Evolutionary conservation across 768 basidiomycete genomes (phyloP).

Genomic region (Candolleomyces aberdarensis): DNA sequence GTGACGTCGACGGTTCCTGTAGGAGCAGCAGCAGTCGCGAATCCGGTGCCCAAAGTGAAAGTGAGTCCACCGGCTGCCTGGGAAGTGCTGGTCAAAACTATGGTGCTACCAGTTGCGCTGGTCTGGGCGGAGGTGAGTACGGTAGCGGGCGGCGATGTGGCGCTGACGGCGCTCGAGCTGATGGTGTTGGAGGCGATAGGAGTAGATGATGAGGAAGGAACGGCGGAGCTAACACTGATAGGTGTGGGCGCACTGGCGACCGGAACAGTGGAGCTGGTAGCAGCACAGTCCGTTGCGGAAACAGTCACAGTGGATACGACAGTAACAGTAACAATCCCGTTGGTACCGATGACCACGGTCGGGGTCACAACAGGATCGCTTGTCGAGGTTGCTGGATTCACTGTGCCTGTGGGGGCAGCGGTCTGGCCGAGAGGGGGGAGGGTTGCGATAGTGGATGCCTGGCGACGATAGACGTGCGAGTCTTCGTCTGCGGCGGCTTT

Average conservation of each 20-base stretch:
- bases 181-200: neutral
- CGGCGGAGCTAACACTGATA: slow-evolving; percentile 2
- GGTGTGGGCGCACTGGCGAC: neutral
- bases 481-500: neutral
- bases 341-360: slow-evolving; percentile 27
- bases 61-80: too few species aligned
- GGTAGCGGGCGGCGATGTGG: neutral
- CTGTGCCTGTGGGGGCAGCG: neutral
- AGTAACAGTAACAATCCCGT: slow-evolving; percentile 35
- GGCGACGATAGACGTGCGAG: slow-evolving; percentile 9
- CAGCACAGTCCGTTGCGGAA: slow-evolving; percentile 5
- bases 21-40: too few species aligned
- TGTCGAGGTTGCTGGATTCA: neutral
- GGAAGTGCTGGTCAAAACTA: too few species aligned
- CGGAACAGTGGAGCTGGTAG: slow-evolving; percentile 3
- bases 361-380: slow-evolving; percentile 15
- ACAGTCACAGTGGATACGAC: slow-evolving; percentile 13
- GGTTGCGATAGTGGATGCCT: slow-evolving; percentile 16
- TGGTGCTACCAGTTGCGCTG: too few species aligned
- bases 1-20: too few species aligned
- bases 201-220: neutral
- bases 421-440: slow-evolving; percentile 10
- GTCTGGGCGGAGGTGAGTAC: neutral
- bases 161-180: neutral
- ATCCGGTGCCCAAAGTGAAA: too few species aligned